Evolutionary conservation across 164 flowering plant species (phyloP), one percentile per base, ranked within the genome.

Genomic region (Umbilicus rupestris): DNA sequence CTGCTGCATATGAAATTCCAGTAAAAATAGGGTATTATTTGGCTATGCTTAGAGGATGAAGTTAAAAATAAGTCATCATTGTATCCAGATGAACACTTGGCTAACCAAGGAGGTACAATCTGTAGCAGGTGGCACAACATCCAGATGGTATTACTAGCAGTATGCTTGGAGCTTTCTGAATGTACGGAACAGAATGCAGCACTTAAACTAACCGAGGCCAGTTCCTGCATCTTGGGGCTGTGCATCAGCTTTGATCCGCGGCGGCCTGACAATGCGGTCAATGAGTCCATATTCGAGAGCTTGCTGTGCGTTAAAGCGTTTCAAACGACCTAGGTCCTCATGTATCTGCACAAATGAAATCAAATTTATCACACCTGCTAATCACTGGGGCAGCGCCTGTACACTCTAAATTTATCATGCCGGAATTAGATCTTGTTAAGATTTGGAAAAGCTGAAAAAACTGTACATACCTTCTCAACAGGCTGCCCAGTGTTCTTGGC

Each of bases 221-320:
- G 81, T 49, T 63, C 79, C 75, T 9, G 74, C 77, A 65, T 79
- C 84, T 67, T 73, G 75, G 60, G 67, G 73, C 15, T 87, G 84
- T 44, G 79, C 80, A 69, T 85, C 87, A 5, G 80, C 79, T 72
- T 83, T 83, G 19, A 82, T 72, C 29, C 80, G 80, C 0, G 87
- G 78, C 20, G 96, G 96, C 81, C 88, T 79, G 42, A 79, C 77
- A 22, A 93, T 77, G 2, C 86, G 86, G 78, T 93, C 98, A 64
- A 90, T 84, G 17, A 93, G 81, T 20, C 98, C 97, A 75, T 93
- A 93, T 44, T 90, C 98, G 30, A 93, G 70, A 69, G 97, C 96
- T 75, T 87, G 87, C 66, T 85, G 78, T 19, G 95, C 85, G 66
- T 68, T 78, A 63, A 89, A 86, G 30, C 83, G 78, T 77, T 84